These are phyloP conservation scores for Paracamarosporium sp. DNA, from an alignment of 2,329 filamentous ascomycete species.

Conservation along the genomic window DNA sequence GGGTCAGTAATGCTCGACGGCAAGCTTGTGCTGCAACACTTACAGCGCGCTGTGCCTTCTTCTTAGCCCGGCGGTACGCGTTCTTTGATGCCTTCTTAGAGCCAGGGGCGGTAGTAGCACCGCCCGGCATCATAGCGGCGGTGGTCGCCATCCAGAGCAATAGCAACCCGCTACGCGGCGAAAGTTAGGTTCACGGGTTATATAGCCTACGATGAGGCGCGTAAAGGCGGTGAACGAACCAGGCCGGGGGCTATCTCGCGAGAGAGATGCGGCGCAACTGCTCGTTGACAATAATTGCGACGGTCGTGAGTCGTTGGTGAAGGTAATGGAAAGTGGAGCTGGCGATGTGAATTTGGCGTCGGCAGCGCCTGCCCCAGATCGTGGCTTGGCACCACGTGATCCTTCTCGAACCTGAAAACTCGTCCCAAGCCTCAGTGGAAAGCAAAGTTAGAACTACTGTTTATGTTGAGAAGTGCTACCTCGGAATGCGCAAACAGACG, in stretches of 20 bases:
- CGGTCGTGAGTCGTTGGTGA: background rate
- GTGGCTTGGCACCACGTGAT: slow-evolving; percentile 2
- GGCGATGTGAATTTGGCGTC: slow-evolving; percentile 3
- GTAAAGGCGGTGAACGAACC: background rate
- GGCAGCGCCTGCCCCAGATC: background rate
- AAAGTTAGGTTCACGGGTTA: background rate
- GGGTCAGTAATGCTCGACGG: slow-evolving; percentile 23
- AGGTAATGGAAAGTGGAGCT: background rate
- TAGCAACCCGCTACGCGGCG: background rate
- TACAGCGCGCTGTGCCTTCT: slow-evolving; percentile 83
- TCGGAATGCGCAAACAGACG: no score
- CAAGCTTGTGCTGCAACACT: slow-evolving; percentile 23
- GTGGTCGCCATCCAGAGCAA: slow-evolving; percentile 8
- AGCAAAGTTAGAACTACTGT: no score
- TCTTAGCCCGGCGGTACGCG: slow-evolving; percentile 89
- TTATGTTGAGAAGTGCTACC: no score
- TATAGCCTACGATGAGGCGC: background rate
- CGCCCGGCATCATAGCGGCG: slow-evolving; percentile 34
- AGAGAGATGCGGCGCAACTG: background rate
- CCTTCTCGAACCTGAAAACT: background rate
- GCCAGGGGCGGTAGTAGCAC: slow-evolving; percentile 32
- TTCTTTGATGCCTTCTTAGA: slow-evolving; percentile 84
- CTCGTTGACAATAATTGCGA: background rate
- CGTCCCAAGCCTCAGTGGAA: no score
- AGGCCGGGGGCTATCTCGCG: background rate